These are phyloP conservation scores for Piper betle DNA, from an alignment of 164 flowering plant species.

Conservation along the genomic window DNA sequence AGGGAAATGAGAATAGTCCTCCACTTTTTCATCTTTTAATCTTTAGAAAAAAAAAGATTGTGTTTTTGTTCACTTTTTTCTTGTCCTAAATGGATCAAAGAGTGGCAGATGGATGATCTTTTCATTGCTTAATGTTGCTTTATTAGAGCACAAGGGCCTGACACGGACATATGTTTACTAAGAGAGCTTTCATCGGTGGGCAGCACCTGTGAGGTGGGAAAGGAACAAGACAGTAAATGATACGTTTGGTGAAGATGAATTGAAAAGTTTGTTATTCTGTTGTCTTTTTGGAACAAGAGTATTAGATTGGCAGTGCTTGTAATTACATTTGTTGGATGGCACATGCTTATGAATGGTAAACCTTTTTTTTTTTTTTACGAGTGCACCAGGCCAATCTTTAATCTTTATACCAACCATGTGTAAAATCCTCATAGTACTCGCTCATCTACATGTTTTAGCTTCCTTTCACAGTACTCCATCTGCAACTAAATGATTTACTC, in stretches of 20 bases:
- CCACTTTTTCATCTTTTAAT: too few relatives aligned
- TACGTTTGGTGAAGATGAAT: conserved; percentile 1
- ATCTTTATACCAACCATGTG: neutral
- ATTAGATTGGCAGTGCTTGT: neutral
- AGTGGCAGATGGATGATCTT: neutral
- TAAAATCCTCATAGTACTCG: neutral
- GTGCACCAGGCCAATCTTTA: neutral
- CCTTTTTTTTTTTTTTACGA: neutral
- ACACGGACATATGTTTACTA: neutral
- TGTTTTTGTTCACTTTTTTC: neutral
- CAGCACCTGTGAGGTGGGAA: neutral
- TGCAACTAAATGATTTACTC: neutral
- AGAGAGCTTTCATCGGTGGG: neutral
- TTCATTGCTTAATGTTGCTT: neutral
- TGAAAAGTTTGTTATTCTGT: conserved; percentile 7
- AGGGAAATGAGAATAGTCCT: neutral
- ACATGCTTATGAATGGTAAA: conserved; percentile 5
- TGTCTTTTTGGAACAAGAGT: neutral
- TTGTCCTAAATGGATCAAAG: neutral
- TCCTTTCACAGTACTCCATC: neutral
- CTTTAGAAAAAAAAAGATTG: too few relatives aligned
- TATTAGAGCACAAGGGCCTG: neutral
- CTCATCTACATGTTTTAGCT: neutral
- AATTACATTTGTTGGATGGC: conserved; percentile 14
- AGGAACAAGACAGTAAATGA: neutral